phyloP scores from a whole-genome alignment of 441 rosid genomes.

The Gossypium davidsonii region DNA sequence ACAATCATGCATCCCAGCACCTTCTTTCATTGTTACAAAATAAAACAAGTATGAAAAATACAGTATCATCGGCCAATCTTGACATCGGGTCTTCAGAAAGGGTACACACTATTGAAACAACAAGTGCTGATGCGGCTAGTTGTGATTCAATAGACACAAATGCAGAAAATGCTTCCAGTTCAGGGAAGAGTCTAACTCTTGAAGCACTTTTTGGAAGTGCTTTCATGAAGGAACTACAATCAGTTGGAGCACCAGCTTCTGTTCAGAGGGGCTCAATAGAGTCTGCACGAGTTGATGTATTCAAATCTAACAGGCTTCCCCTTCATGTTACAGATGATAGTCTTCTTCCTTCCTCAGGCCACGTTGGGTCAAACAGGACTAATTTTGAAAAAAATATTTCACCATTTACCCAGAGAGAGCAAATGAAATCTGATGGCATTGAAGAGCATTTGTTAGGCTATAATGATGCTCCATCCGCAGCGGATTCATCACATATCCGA shows the following conservation, averaged over 20 bases:
- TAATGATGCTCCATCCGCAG: slow-evolving; percentile 30
- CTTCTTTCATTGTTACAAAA: slow-evolving; percentile 82
- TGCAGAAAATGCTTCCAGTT: slow-evolving; percentile 26
- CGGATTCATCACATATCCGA: slow-evolving; percentile 35
- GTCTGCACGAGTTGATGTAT: slow-evolving; percentile 34
- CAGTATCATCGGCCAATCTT: slow-evolving; percentile 21
- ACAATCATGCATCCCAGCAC: slow-evolving; percentile 75
- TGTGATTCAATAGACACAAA: slow-evolving; percentile 30
- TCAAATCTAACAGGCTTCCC: slow-evolving; percentile 38
- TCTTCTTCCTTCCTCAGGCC: slow-evolving; percentile 26
- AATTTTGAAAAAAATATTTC: slow-evolving; percentile 31
- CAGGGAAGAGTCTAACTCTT: slow-evolving; percentile 66
- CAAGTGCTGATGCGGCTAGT: slow-evolving; percentile 14
- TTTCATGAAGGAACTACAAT: slow-evolving; percentile 89
- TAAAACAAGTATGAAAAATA: slow-evolving; percentile 36
- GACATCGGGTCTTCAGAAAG: slow-evolving; percentile 32
- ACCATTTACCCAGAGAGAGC: slow-evolving; percentile 38
- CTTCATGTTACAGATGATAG: slow-evolving; percentile 27
- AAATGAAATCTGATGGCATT: slow-evolving; percentile 34
- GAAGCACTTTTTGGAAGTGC: slow-evolving; percentile 91
- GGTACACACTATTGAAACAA: slow-evolving; percentile 21
- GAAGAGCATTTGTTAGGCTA: slow-evolving; percentile 43
- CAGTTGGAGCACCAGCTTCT: slow-evolving; percentile 65
- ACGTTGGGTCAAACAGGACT: slow-evolving; percentile 31
- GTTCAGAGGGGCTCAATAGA: slow-evolving; percentile 30